Conservation (phyloP, 2,329 filamentous ascomycete genomes). For the Claviceps lovelessii region DNA sequence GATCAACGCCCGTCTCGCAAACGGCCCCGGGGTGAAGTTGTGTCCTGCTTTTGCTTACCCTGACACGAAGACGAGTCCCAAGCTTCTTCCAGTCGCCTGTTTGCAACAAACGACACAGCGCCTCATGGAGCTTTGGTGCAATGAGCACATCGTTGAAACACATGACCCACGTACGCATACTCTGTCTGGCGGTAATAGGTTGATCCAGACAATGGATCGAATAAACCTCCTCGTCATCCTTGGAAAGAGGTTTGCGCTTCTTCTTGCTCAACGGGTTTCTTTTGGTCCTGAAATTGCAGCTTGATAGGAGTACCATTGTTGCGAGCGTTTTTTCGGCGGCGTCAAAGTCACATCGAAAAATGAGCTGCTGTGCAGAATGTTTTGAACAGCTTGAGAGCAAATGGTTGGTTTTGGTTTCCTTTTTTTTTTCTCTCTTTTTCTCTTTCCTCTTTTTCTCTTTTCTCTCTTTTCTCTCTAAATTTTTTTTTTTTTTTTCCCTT, state of each 20-base stretch:
- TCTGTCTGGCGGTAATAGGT: not conserved
- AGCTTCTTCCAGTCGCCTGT: conserved; percentile 7
- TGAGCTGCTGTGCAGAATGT: not conserved
- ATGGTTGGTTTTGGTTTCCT: too few relatives aligned
- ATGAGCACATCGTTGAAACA: conserved; percentile 8
- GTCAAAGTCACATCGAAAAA: not conserved
- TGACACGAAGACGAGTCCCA: conserved; percentile 2
- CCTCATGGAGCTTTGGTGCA: conserved; percentile 1
- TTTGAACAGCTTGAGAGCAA: not conserved
- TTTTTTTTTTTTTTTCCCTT: too few relatives aligned
- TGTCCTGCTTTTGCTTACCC: conserved; percentile 1
- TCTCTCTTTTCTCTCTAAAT: too few relatives aligned
- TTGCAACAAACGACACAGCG: conserved; percentile 3
- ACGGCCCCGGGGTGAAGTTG: not conserved
- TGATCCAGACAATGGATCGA: conserved; percentile 4
- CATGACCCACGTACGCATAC: conserved; percentile 6
- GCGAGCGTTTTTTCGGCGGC: not conserved
- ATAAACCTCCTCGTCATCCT: conserved; percentile 1
- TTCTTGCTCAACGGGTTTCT: not conserved
- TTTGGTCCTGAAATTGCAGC: not conserved
- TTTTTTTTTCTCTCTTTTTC: too few relatives aligned
- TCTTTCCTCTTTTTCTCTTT: too few relatives aligned
- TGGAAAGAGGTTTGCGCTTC: not conserved
- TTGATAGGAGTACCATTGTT: conserved; percentile 1
- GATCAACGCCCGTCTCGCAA: not conserved